A percentile compares a stretch with the other conserved stretches of the same genome.
phyloP scores from a whole-genome alignment of 441 rosid species.

The Euphorbia schlechtendalii region DNA sequence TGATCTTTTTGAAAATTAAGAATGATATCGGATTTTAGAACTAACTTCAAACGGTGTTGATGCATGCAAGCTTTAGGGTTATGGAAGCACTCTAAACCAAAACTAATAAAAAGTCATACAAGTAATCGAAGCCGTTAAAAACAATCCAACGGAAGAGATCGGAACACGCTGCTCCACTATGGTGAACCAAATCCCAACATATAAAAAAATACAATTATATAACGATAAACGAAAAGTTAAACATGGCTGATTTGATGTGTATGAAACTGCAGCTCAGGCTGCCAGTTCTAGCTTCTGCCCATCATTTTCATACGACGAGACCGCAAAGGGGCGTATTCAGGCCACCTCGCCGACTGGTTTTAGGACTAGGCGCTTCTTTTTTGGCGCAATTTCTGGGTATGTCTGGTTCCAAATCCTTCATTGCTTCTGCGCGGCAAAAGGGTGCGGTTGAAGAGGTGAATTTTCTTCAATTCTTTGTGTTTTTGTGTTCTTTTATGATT shows the following conservation, averaged over 20 bases:
- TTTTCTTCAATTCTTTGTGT: slow-evolving; percentile 2
- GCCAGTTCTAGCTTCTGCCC: slow-evolving; percentile 23
- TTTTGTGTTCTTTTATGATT: neutral
- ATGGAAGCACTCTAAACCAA: too few relatives aligned
- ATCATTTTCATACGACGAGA: slow-evolving; percentile 15
- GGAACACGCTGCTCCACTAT: slow-evolving; percentile 12
- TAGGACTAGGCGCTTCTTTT: slow-evolving; percentile 54
- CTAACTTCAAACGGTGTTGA: too few relatives aligned
- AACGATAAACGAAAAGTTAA: neutral
- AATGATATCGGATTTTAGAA: too few relatives aligned
- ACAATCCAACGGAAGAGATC: slow-evolving; percentile 7
- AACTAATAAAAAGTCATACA: too few relatives aligned
- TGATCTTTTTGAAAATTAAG: too few relatives aligned
- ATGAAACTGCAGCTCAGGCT: slow-evolving; percentile 21
- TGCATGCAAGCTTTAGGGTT: too few relatives aligned
- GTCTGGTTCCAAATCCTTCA: slow-evolving; percentile 42
- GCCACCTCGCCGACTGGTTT: slow-evolving; percentile 43
- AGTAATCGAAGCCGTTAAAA: too few relatives aligned
- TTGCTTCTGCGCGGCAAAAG: slow-evolving; percentile 70
- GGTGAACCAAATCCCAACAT: neutral
- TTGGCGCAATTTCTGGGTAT: slow-evolving; percentile 46
- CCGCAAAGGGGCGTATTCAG: slow-evolving; percentile 21
- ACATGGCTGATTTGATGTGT: slow-evolving; percentile 30
- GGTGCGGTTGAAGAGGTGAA: slow-evolving; percentile 61
- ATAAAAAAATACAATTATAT: slow-evolving; percentile 15